These are phyloP conservation scores for Diaporthe sp. DNA, from an alignment of 2,329 filamentous ascomycete species.

Conservation along the genomic window DNA sequence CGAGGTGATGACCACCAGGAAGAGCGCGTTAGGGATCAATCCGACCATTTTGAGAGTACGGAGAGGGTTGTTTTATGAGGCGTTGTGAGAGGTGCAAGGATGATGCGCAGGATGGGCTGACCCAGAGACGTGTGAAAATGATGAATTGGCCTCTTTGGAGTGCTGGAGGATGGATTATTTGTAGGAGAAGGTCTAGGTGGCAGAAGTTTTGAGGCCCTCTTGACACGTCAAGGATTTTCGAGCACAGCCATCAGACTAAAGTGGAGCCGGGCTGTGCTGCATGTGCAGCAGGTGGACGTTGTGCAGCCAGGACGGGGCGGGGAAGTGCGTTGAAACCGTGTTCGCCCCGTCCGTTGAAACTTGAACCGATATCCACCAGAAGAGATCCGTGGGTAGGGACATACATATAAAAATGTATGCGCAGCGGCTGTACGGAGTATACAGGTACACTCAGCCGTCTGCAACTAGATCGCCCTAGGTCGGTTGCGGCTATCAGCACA, in stretches of 20 bases:
- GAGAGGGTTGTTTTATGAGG: neutral
- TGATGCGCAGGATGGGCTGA: neutral
- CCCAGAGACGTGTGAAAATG: neutral
- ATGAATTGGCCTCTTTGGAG: neutral
- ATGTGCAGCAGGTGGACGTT: constrained; percentile 13
- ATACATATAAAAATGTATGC: neutral
- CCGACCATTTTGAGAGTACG: constrained; percentile 34
- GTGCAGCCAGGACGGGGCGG: neutral
- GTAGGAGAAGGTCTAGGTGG: neutral
- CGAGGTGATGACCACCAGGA: constrained; percentile 40
- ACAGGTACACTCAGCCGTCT: neutral
- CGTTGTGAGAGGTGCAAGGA: neutral
- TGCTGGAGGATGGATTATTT: neutral
- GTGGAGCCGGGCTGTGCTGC: constrained; percentile 30
- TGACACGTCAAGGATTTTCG: constrained; percentile 33
- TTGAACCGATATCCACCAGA: neutral
- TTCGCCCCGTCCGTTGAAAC: neutral
- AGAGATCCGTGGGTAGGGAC: neutral
- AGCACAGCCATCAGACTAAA: constrained; percentile 28
- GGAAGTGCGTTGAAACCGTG: neutral
- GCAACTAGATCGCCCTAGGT: neutral
- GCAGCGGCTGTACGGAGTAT: neutral
- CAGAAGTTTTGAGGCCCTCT: neutral
- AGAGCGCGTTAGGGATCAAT: constrained; percentile 41
- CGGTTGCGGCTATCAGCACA: neutral